A percentile compares a stretch with the other conserved stretches of the same genome.
Conservation (phyloP, 768 basidiomycete species). For the Ephemerocybe angulata region DNA sequence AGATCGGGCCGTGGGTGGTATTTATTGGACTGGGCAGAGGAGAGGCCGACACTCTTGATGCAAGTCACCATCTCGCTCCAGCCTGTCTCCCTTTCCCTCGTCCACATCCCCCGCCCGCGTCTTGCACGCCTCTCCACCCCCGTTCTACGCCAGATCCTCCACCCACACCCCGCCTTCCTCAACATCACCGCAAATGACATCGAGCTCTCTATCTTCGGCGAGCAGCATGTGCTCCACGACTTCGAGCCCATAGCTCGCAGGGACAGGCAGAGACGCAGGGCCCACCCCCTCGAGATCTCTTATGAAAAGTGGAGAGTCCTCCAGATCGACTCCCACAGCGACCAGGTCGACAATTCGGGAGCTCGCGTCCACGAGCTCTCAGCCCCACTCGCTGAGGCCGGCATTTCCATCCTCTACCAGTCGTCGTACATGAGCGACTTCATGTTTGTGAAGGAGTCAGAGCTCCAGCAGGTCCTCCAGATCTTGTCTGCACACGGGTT, state of each 20-base stretch:
- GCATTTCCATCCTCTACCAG: constrained; percentile 80
- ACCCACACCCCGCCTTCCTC: constrained; percentile 62
- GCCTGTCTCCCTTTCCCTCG: constrained; percentile 66
- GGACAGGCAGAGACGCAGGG: constrained; percentile 47
- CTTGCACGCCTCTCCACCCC: constrained; percentile 55
- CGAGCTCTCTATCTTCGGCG: constrained; percentile 73
- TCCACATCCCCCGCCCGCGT: constrained; percentile 71
- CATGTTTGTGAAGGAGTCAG: constrained; percentile 70
- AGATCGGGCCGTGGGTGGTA: not conserved
- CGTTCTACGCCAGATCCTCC: constrained; percentile 66
- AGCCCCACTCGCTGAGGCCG: constrained; percentile 68
- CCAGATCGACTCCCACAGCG: constrained; percentile 77
- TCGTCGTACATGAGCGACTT: constrained; percentile 82
- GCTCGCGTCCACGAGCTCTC: constrained; percentile 74
- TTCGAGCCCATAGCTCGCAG: constrained; percentile 59
- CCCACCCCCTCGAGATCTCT: constrained; percentile 63
- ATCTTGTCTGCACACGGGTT: constrained; percentile 63
- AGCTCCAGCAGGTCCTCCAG: constrained; percentile 58
- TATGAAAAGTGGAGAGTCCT: constrained; percentile 75
- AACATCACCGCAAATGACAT: constrained; percentile 77
- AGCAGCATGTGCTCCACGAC: constrained; percentile 50
- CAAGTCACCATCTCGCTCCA: constrained; percentile 66
- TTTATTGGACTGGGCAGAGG: not conserved
- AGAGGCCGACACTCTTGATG: constrained; percentile 20
- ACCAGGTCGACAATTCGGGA: constrained; percentile 65